A percentile compares a stretch with the other conserved stretches of the same genome.
Conservation (phyloP, 345 rosid genomes). For the Lepidium aucheri region DNA sequence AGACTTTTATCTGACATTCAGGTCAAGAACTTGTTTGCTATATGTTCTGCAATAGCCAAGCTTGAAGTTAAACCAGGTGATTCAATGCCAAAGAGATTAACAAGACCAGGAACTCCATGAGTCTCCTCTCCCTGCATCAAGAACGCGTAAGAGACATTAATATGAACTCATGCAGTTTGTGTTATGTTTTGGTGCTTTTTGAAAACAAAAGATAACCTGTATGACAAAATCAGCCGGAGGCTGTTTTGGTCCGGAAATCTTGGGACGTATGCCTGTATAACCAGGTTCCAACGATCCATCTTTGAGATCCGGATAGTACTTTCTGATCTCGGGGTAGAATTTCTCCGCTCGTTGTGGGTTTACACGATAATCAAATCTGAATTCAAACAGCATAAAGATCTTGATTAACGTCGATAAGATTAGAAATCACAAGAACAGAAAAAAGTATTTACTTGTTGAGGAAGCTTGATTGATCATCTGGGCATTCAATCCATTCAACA, state of each 20-base stretch:
- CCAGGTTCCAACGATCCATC: constrained; percentile 70
- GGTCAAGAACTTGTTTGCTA: constrained; percentile 45
- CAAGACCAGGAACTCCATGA: constrained; percentile 80
- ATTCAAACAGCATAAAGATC: constrained; percentile 2
- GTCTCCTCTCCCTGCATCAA: constrained; percentile 62
- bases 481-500: constrained; percentile 75
- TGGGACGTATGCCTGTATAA: constrained; percentile 84
- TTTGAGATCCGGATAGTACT: constrained; percentile 67
- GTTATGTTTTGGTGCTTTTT: neutral
- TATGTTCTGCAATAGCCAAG: constrained; percentile 80
- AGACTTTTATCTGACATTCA: neutral
- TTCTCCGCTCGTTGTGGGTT: constrained; percentile 37
- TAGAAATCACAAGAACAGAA: neutral
- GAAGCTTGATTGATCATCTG: constrained; percentile 58
- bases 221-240: constrained; percentile 63
- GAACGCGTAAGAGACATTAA: neutral
- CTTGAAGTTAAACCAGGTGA: constrained; percentile 97
- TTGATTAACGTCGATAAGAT: constrained; percentile 1
- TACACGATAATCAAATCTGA: constrained; percentile 71
- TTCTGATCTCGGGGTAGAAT: constrained; percentile 71
- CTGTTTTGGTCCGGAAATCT: constrained; percentile 71
- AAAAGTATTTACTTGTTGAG: constrained; percentile 48
- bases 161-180: neutral
- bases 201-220: constrained; percentile 41
- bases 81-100: constrained; percentile 84